phyloP scores from a whole-genome alignment of 2,329 filamentous ascomycete species.

The Phoma herbarum region DNA sequence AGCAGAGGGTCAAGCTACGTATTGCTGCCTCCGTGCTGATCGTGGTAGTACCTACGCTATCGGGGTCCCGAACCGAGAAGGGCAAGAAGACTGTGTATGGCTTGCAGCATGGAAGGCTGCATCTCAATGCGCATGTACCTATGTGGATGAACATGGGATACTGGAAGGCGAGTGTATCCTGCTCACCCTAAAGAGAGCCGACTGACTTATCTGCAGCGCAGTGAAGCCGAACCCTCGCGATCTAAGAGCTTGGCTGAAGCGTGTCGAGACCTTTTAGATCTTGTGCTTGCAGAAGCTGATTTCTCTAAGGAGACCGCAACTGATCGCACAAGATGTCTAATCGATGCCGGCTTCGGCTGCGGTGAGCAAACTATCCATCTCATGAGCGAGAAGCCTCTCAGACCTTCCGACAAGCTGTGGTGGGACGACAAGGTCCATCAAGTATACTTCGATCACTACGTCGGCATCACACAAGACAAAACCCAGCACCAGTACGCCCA shows the following conservation, averaged over 20 bases:
- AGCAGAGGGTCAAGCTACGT: neutral
- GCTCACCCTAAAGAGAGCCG: neutral
- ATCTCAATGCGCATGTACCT: slow-evolving; percentile 57
- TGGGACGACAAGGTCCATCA: slow-evolving; percentile 23
- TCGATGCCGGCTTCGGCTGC: slow-evolving; percentile 68
- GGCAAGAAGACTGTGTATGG: slow-evolving; percentile 52
- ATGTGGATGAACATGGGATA: slow-evolving; percentile 73
- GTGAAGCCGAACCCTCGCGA: neutral
- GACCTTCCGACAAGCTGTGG: slow-evolving; percentile 27
- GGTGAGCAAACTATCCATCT: slow-evolving; percentile 65
- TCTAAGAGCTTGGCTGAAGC: slow-evolving; percentile 54
- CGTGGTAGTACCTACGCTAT: too few relatives aligned
- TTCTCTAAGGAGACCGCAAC: slow-evolving; percentile 35
- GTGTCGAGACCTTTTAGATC: slow-evolving; percentile 59
- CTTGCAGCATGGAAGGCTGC: slow-evolving; percentile 65
- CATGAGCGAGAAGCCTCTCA: slow-evolving; percentile 29
- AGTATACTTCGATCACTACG: slow-evolving; percentile 49
- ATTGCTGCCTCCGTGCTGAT: neutral
- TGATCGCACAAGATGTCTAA: slow-evolving; percentile 36
- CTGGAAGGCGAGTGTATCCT: slow-evolving; percentile 57
- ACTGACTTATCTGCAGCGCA: neutral
- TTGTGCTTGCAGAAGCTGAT: slow-evolving; percentile 58
- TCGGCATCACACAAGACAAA: slow-evolving; percentile 63
- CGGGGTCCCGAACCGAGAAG: neutral
- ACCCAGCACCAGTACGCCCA: slow-evolving; percentile 55